phyloP scores from a whole-genome alignment of 2,329 filamentous ascomycete species.

The Diaporthe ampelina region DNA sequence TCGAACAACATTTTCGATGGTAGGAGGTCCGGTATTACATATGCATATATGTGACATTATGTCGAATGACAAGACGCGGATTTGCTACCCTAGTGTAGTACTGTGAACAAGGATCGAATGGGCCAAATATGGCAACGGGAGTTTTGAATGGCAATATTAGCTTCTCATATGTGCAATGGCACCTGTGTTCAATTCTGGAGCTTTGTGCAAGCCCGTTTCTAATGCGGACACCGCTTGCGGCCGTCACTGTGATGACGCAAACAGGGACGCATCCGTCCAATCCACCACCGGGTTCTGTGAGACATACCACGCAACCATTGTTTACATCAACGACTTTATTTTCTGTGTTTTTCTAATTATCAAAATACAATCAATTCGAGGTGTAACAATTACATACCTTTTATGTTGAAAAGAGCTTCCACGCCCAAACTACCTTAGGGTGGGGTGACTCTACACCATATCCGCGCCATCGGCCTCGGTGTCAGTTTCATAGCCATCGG shows the following conservation, averaged over 20 bases:
- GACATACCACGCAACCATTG: background rate
- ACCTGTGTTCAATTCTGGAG: background rate
- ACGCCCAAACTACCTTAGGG: background rate
- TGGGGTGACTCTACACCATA: background rate
- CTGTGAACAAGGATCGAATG: too few species aligned
- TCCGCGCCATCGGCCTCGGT: background rate
- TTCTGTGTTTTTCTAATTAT: background rate
- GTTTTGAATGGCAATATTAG: too few species aligned
- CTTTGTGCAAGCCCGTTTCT: background rate
- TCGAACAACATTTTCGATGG: background rate
- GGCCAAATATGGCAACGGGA: background rate
- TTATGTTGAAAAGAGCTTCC: background rate
- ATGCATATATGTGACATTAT: background rate
- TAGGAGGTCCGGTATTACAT: background rate
- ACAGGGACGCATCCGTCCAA: background rate
- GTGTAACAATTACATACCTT: background rate
- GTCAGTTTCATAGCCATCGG: too few species aligned
- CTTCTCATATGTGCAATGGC: too few species aligned
- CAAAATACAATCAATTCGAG: too few species aligned
- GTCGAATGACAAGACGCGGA: background rate
- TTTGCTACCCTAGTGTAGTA: background rate
- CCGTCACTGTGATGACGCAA: too few species aligned
- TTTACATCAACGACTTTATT: background rate
- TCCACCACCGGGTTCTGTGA: too few species aligned
- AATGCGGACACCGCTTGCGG: background rate